phyloP scores from a whole-genome alignment of 108 stramenopile species.

The Nannochloropsis salina region DNA sequence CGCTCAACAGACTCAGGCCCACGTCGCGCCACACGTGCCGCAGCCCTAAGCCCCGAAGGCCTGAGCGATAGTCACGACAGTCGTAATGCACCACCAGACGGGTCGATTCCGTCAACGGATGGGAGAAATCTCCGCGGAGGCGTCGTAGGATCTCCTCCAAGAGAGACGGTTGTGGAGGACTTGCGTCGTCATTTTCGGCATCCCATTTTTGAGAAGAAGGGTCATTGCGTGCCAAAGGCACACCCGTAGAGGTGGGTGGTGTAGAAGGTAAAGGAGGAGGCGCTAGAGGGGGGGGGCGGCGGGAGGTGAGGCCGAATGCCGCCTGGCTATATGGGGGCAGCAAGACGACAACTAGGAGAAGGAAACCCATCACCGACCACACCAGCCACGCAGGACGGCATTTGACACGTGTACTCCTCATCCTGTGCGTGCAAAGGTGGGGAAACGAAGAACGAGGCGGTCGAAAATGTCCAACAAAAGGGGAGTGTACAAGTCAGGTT shows the following conservation, averaged over 20 bases:
- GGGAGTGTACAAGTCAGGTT: too few species aligned
- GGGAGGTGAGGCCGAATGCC: slow-evolving; percentile 5
- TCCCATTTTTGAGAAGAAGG: not conserved
- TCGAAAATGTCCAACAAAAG: too few species aligned
- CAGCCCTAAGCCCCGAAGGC: not conserved
- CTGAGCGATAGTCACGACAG: not conserved
- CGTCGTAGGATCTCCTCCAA: slow-evolving; percentile 1
- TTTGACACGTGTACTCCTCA: too few species aligned
- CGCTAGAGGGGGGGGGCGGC: not conserved
- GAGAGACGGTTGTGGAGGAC: not conserved
- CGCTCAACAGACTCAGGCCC: not conserved
- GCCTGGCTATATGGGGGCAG: not conserved
- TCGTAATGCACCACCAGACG: not conserved
- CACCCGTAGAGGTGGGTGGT: not conserved
- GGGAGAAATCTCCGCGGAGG: not conserved
- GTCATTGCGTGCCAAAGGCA: not conserved
- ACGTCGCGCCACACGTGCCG: slow-evolving; percentile 3
- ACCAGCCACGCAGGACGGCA: too few species aligned
- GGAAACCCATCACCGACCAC: not conserved
- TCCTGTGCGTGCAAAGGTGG: too few species aligned
- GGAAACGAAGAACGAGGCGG: too few species aligned
- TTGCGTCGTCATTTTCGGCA: not conserved
- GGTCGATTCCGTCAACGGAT: not conserved
- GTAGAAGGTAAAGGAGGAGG: not conserved
- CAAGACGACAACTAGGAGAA: not conserved